Evolutionary conservation across 306 rosid genomes (phyloP), one percentile per base, ranked within the genome.

Genomic region (Cotoneaster glaucophyllus): DNA sequence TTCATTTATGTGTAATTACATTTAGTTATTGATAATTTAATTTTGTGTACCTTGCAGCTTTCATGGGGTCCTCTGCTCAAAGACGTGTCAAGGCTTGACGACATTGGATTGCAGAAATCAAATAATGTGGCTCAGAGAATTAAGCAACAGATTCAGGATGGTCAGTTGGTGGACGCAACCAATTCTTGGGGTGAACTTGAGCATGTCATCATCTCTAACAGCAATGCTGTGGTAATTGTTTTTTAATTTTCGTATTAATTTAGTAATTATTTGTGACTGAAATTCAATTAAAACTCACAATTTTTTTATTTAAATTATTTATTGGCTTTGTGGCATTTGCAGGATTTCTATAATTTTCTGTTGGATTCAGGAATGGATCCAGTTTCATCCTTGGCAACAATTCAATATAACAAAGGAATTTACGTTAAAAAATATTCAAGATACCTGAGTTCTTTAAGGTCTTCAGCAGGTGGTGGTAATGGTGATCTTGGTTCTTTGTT

Each of bases 1-100:
- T 63, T 52, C 65, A 26, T n/a, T 67, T 28, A 11, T 53, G 21
- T 12, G 39, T 4, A 70, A 61, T 62, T 62, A 62, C 14, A 59
- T 59, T 59, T 2, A 6, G 8, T 26, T 54, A 28, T 18, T 28
- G 22, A 37, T 11, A 15, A 52, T 29, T 7, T 18, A 12, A 17
- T 53, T 37, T 50, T 39, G 4, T 41, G 24, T 26, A 70, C 52
- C 57, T 37, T 81, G 70, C 84, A 95, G 99, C 67, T 82, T 56
- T 89, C 99, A 48, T 95, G 99, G 99, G 99, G 96, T 81, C 96
- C 97, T 74, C 96, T 95, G 73, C 97, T 95, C 44, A 89, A 90
- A 82, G 97, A 92, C 54, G 74, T 95, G 19, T 95, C 99, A 11
- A 64, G 99, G 41, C 81, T 95, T 28, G 97, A 88, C 39, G 85